Evolutionary conservation across 164 flowering plant genomes (phyloP).

Genomic region (Tetrastigma voinierianum): DNA sequence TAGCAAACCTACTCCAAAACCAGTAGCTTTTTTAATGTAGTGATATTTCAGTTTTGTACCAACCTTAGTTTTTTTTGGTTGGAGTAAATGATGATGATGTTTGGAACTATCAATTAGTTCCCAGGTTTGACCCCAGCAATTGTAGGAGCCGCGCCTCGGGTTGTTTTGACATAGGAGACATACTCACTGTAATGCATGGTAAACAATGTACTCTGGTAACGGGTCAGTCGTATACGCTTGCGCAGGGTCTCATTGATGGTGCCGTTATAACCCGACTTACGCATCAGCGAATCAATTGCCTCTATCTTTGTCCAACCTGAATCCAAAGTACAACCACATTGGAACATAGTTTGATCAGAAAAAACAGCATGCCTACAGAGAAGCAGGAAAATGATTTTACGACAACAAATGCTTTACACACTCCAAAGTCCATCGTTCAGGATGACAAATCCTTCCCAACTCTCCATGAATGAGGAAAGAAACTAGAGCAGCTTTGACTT

Average conservation of each 20-base stretch:
- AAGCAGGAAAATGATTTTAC: too few species aligned
- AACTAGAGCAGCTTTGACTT: too few species aligned
- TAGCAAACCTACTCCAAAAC: conserved; percentile 23
- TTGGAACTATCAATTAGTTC: conserved; percentile 33
- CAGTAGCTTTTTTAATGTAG: conserved; percentile 11
- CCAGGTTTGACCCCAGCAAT: conserved; percentile 40
- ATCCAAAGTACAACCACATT: not conserved
- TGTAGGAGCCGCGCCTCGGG: conserved; percentile 56
- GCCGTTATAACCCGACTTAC: conserved; percentile 89
- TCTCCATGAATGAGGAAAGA: too few species aligned
- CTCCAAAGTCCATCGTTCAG: too few species aligned
- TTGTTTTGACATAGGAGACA: conserved; percentile 55
- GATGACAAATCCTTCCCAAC: too few species aligned
- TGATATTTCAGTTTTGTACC: conserved; percentile 11
- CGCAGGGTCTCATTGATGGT: conserved; percentile 66
- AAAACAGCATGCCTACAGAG: not conserved
- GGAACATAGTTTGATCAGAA: not conserved
- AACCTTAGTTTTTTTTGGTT: conserved; percentile 19
- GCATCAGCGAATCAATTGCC: conserved; percentile 86
- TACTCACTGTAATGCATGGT: conserved; percentile 83
- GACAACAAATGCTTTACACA: too few species aligned
- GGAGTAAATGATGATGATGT: conserved; percentile 12
- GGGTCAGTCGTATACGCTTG: conserved; percentile 68
- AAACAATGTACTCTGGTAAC: conserved; percentile 89
- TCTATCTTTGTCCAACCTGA: conserved; percentile 79